Evolutionary conservation across 306 rosid genomes (phyloP).

Genomic region (Fragaria iinumae): DNA sequence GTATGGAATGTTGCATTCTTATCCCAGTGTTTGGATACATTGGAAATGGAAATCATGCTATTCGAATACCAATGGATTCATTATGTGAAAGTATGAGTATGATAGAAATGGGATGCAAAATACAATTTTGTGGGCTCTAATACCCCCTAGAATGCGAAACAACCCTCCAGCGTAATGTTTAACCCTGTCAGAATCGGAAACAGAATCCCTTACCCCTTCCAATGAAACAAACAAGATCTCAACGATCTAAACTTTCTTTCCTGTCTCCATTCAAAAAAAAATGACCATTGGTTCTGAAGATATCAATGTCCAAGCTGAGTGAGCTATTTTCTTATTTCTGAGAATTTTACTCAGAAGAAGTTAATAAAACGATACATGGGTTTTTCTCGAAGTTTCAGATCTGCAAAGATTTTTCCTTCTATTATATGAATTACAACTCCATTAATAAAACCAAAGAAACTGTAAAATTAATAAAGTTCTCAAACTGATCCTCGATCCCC

Average conservation of each 20-base stretch:
- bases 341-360: background rate
- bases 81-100: background rate
- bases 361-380: background rate
- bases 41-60: background rate
- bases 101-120: background rate
- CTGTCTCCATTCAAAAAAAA: background rate
- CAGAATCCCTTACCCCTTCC: background rate
- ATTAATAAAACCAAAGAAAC: background rate
- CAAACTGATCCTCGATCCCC: background rate
- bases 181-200: background rate
- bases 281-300: background rate
- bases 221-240: background rate
- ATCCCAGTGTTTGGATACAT: background rate
- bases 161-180: background rate
- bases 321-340: background rate
- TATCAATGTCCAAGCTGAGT: background rate
- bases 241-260: background rate
- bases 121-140: background rate
- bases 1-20: background rate
- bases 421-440: background rate
- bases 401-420: background rate
- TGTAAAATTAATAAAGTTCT: background rate
- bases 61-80: background rate
- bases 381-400: background rate
- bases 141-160: background rate